Conservation (phyloP, 257 asterid genomes). For the Solanum habrochaites region DNA sequence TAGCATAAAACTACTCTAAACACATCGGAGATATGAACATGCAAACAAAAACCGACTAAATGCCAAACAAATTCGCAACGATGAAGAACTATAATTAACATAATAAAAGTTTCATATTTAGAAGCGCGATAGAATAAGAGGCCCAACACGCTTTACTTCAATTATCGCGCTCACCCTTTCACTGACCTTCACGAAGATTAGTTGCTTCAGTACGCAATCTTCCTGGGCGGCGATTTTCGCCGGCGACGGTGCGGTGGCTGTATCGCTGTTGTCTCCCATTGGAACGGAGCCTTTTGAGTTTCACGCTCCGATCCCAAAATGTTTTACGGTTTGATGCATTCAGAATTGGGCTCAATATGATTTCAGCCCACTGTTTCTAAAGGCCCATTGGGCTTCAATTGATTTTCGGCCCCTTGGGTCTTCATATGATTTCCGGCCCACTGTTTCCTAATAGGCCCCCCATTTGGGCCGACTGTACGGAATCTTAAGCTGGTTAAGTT, state of each 20-base stretch:
- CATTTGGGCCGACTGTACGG: not conserved
- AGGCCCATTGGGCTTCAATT: not conserved
- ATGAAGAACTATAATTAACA: not conserved
- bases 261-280: constrained; percentile 65
- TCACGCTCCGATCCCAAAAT: not conserved
- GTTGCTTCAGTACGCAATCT: constrained; percentile 69
- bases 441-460: no score
- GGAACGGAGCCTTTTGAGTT: not conserved
- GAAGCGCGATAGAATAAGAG: not conserved
- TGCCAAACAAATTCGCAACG: not conserved
- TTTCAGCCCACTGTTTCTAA: not conserved
- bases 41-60: not conserved
- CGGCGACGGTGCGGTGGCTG: constrained; percentile 12
- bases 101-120: not conserved
- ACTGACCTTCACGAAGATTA: constrained; percentile 89
- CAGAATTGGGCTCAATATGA: not conserved
- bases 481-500: not conserved
- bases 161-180: constrained; percentile 96
- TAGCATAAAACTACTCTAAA: not conserved
- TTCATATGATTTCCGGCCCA: not conserved
- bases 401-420: not conserved
- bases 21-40: not conserved
- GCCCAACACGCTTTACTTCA: constrained; percentile 58
- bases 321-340: not conserved
- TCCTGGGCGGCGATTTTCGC: constrained; percentile 29